These are phyloP conservation scores for Colletotrichum truncatum DNA, from an alignment of 2,329 filamentous ascomycete species.

Conservation along the genomic window DNA sequence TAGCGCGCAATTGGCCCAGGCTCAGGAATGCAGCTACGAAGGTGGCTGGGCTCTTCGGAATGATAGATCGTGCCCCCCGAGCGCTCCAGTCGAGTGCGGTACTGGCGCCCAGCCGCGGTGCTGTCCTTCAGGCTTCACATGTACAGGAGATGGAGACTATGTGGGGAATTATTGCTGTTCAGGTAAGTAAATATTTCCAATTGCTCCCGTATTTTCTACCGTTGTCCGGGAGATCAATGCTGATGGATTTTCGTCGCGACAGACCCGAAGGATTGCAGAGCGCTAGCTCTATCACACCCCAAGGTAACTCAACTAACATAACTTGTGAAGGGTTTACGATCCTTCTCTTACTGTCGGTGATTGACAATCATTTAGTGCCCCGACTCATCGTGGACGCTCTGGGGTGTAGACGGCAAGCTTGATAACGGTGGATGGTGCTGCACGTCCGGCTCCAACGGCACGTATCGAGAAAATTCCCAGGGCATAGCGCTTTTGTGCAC, in stretches of 20 bases:
- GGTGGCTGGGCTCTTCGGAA: slow-evolving; percentile 15
- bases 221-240: neutral
- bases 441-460: neutral
- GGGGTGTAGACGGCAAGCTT: slow-evolving; percentile 1
- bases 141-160: slow-evolving; percentile 12
- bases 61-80: neutral
- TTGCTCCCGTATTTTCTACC: neutral
- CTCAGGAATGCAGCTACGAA: slow-evolving; percentile 11
- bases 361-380: neutral
- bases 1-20: neutral
- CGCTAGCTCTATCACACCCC: neutral
- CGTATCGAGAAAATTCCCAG: neutral
- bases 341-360: neutral
- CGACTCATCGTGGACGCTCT: neutral
- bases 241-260: neutral
- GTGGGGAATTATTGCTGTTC: slow-evolving; percentile 12
- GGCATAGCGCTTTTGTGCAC: slow-evolving; percentile 4
- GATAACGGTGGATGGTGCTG: slow-evolving; percentile 13
- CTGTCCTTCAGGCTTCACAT: slow-evolving; percentile 7
- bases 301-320: neutral
- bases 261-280: slow-evolving; percentile 7
- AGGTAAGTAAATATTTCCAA: neutral
- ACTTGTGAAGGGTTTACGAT: too few species aligned
- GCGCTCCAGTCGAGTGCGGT: slow-evolving; percentile 8
- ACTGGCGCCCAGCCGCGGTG: slow-evolving; percentile 15